Evolutionary conservation across 345 rosid species (phyloP).

Genomic region (Cardiospermum halicacabum): DNA sequence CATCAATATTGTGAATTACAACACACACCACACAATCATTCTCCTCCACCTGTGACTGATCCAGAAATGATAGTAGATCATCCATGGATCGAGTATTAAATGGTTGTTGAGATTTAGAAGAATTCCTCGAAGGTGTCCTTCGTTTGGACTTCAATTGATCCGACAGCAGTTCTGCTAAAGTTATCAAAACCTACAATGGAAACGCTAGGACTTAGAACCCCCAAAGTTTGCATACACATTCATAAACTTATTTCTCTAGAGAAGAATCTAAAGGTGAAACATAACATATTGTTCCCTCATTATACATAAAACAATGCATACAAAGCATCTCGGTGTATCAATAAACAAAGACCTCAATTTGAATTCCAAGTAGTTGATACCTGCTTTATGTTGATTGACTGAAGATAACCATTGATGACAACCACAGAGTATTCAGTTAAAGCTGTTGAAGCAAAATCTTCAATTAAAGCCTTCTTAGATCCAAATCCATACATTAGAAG

Average conservation of each 20-base stretch:
- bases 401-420: conserved; percentile 88
- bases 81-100: conserved; percentile 61
- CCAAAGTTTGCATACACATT: background rate
- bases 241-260: background rate
- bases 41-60: conserved; percentile 40
- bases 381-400: conserved; percentile 78
- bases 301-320: background rate
- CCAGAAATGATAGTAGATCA: conserved; percentile 61
- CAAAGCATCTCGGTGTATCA: background rate
- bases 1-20: conserved; percentile 83
- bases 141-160: conserved; percentile 51
- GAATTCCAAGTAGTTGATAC: conserved; percentile 23
- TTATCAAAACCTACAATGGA: conserved; percentile 45
- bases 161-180: conserved; percentile 67
- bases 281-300: background rate
- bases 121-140: conserved; percentile 24
- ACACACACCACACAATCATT: conserved; percentile 56
- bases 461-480: conserved; percentile 69
- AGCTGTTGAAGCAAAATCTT: conserved; percentile 84
- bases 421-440: conserved; percentile 64
- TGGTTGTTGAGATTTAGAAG: conserved; percentile 50
- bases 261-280: background rate
- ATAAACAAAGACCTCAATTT: background rate
- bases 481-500: conserved; percentile 93
- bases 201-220: background rate